Conservation (phyloP, 2,329 filamentous ascomycete genomes). For the Chaetomium sp. region DNA sequence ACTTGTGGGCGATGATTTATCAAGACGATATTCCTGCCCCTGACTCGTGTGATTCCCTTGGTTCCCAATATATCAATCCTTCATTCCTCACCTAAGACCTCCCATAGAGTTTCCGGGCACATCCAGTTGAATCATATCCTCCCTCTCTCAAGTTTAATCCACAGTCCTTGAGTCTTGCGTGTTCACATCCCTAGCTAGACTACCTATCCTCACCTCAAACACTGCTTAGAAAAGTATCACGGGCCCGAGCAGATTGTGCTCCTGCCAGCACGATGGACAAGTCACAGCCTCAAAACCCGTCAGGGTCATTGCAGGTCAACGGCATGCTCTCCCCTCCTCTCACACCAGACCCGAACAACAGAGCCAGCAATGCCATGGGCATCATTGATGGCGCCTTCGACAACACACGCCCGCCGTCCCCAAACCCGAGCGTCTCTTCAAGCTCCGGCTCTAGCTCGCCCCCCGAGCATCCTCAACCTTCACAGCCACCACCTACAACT, state of each 20-base stretch:
- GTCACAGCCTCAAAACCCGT: constrained; percentile 13
- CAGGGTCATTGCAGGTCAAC: constrained; percentile 26
- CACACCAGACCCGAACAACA: constrained; percentile 28
- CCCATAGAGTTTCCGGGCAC: neutral
- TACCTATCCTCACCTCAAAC: neutral
- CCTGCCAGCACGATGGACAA: constrained; percentile 26
- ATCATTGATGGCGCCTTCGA: constrained; percentile 15
- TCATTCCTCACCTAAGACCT: neutral
- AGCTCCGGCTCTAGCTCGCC: constrained; percentile 1
- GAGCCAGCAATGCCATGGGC: constrained; percentile 20
- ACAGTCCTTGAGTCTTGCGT: neutral
- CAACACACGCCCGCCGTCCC: constrained; percentile 13
- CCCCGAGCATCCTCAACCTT: constrained; percentile 10
- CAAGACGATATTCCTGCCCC: constrained; percentile 16
- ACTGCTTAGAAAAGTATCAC: neutral
- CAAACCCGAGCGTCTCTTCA: constrained; percentile 17
- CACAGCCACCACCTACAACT: constrained; percentile 18
- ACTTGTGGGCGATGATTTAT: constrained; percentile 13
- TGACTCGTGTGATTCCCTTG: neutral
- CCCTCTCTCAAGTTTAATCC: neutral
- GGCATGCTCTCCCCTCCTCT: constrained; percentile 32
- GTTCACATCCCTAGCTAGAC: neutral
- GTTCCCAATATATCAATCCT: constrained; percentile 1
- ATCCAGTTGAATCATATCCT: neutral
- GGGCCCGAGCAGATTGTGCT: neutral